Conservation (phyloP, 2,329 filamentous ascomycete species). For the Xenosphaeropsis pyriputrescens region DNA sequence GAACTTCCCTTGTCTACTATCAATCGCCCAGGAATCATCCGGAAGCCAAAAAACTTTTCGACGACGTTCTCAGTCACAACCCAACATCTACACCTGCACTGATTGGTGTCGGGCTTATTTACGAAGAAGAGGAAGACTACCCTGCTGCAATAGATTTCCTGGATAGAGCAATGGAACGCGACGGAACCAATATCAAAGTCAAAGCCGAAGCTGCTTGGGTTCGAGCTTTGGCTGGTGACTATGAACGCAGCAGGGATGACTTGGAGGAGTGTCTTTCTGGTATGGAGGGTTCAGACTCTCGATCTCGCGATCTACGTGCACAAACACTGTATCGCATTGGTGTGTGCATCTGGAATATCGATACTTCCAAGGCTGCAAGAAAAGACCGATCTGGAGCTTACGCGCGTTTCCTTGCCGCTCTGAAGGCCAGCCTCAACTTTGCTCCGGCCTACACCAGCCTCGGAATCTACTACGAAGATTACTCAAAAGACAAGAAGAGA, state of each 20-base stretch:
- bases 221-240: conserved; percentile 68
- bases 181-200: conserved; percentile 62
- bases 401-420: conserved; percentile 62
- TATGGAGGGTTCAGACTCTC: conserved; percentile 44
- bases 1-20: conserved; percentile 78
- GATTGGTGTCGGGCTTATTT: conserved; percentile 80
- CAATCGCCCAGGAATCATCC: conserved; percentile 81
- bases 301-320: conserved; percentile 58
- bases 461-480: conserved; percentile 83
- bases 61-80: conserved; percentile 64
- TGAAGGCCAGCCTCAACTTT: conserved; percentile 78
- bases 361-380: conserved; percentile 58
- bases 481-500: conserved; percentile 72
- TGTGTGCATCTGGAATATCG: conserved; percentile 72
- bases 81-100: conserved; percentile 65
- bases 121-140: conserved; percentile 87
- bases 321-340: conserved; percentile 81
- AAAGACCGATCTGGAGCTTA: conserved; percentile 77
- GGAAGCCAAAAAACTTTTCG: conserved; percentile 78
- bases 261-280: conserved; percentile 55
- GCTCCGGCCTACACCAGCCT: conserved; percentile 86
- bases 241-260: conserved; percentile 49
- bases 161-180: conserved; percentile 57
- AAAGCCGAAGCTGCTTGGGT: conserved; percentile 87
- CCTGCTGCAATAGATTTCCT: conserved; percentile 70